These are phyloP conservation scores for Cladorrhinum sp. DNA, from an alignment of 2,329 filamentous ascomycete species.

Conservation along the genomic window DNA sequence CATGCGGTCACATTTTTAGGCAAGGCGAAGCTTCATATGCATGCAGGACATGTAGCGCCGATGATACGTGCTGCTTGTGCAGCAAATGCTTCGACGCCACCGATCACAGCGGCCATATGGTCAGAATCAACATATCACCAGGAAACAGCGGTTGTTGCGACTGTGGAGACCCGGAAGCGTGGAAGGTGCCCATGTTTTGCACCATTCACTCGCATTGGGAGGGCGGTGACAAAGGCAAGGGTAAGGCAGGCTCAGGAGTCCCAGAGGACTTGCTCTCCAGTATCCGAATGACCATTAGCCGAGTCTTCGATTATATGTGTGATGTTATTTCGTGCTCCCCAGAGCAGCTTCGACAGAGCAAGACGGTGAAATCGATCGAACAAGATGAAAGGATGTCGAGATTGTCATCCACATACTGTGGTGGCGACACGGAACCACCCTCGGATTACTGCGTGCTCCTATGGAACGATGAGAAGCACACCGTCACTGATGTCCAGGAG, in stretches of 20 bases:
- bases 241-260: constrained; percentile 55
- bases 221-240: constrained; percentile 58
- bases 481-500: constrained; percentile 82
- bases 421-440: constrained; percentile 61
- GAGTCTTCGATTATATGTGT: constrained; percentile 89
- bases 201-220: constrained; percentile 79
- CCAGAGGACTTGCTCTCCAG: constrained; percentile 73
- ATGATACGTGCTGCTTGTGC: constrained; percentile 94
- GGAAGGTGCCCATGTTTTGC: constrained; percentile 83
- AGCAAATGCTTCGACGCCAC: constrained; percentile 92
- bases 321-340: constrained; percentile 98
- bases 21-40: constrained; percentile 88
- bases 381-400: constrained; percentile 80
- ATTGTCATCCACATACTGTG: constrained; percentile 72
- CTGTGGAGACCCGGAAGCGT: constrained; percentile 93
- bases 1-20: constrained; percentile 97
- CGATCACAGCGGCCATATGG: constrained; percentile 89
- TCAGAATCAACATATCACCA: constrained; percentile 80
- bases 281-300: constrained; percentile 81
- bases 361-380: constrained; percentile 76
- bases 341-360: constrained; percentile 84
- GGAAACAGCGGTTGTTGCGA: constrained; percentile 97
- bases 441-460: constrained; percentile 81
- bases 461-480: constrained; percentile 99
- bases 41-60: constrained; percentile 89